Evolutionary conservation across 2,329 filamentous ascomycete species (phyloP).

Genomic region (Xylariales sp.): DNA sequence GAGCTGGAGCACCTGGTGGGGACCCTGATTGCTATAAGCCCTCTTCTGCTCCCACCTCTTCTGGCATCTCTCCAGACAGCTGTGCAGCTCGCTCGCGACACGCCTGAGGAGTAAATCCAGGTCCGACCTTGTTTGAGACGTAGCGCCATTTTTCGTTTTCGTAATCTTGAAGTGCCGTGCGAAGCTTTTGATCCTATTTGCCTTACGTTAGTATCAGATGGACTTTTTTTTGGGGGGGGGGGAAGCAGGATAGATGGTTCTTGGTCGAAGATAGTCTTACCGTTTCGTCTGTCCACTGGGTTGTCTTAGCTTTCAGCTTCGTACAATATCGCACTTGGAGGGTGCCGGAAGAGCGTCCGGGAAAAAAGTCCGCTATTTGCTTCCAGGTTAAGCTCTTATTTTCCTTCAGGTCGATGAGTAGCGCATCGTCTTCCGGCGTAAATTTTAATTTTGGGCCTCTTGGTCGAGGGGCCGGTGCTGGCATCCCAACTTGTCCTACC

Average conservation of each 20-base stretch:
- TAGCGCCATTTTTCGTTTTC: constrained; percentile 94
- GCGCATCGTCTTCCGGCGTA: constrained; percentile 88
- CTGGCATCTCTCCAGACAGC: constrained; percentile 59
- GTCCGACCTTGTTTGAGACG: constrained; percentile 89
- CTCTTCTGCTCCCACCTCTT: constrained; percentile 48
- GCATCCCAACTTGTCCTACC: constrained; percentile 89
- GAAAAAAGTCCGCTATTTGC: constrained; percentile 96
- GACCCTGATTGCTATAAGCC: constrained; percentile 68
- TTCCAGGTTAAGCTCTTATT: constrained; percentile 97
- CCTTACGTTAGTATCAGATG: constrained; percentile 33
- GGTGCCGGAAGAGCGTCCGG: constrained; percentile 88
- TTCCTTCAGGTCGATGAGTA: constrained; percentile 91
- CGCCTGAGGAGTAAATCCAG: constrained; percentile 86
- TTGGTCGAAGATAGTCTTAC: constrained; percentile 63
- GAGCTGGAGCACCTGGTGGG: constrained; percentile 60
- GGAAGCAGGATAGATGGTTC: neutral
- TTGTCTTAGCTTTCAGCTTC: constrained; percentile 93
- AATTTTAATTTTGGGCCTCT: constrained; percentile 93
- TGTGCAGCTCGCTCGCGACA: constrained; percentile 84
- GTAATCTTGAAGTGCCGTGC: constrained; percentile 82
- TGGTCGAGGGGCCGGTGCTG: constrained; percentile 80
- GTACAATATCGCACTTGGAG: constrained; percentile 95
- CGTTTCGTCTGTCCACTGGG: constrained; percentile 92
- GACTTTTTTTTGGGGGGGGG: neutral
- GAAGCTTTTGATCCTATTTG: constrained; percentile 78